Conservation (phyloP, 2,329 filamentous ascomycete species). For the Cladosporium sp. region DNA sequence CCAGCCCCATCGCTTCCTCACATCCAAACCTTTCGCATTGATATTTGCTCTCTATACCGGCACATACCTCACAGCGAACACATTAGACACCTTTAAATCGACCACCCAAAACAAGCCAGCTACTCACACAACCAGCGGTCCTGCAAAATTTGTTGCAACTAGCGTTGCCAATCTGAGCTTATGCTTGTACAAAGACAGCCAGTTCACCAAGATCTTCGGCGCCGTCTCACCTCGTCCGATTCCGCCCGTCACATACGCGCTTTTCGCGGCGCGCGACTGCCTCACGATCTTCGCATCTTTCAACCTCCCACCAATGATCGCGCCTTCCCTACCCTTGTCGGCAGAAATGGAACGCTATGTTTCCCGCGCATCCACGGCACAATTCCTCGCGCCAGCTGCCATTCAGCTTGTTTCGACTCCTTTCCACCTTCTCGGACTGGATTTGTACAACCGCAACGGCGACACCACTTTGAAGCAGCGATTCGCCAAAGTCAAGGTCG, state of each 20-base stretch:
- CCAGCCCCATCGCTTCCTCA: conserved; percentile 58
- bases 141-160: conserved; percentile 75
- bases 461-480: conserved; percentile 54
- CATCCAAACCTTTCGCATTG: conserved; percentile 64
- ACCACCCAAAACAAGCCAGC: conserved; percentile 57
- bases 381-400: conserved; percentile 74
- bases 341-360: conserved; percentile 48
- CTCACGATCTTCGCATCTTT: conserved; percentile 89
- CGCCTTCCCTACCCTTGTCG: conserved; percentile 55
- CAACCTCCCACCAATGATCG: conserved; percentile 78
- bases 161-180: conserved; percentile 78
- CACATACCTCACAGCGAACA: conserved; percentile 86
- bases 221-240: conserved; percentile 54
- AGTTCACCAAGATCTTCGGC: conserved; percentile 75
- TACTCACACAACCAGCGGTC: conserved; percentile 64
- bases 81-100: conserved; percentile 73
- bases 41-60: conserved; percentile 72
- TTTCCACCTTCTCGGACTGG: conserved; percentile 77
- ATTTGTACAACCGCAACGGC: conserved; percentile 71
- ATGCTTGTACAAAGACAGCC: conserved; percentile 84
- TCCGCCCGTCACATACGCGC: conserved; percentile 64
- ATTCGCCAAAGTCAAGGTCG: conserved; percentile 62
- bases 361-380: conserved; percentile 52
- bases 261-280: conserved; percentile 80
- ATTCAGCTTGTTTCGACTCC: conserved; percentile 79